Evolutionary conservation across 2,329 filamentous ascomycete species (phyloP).

Genomic region (Microcyclospora pomicola): DNA sequence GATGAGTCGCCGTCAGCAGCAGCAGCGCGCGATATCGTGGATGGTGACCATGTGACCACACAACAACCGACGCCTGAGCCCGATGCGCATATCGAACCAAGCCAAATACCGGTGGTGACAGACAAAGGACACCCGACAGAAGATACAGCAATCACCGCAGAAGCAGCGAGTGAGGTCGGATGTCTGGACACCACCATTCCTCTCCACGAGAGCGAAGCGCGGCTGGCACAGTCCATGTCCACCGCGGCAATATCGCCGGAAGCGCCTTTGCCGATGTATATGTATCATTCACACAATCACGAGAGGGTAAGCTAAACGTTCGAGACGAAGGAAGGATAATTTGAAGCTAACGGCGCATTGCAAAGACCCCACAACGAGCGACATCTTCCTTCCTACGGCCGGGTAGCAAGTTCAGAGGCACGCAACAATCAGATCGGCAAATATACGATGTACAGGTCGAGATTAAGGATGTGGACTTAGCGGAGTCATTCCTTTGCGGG

Average conservation of each 20-base stretch:
- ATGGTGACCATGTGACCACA: constrained; percentile 10
- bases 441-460: constrained; percentile 93
- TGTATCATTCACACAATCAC: constrained; percentile 14
- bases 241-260: constrained; percentile 12
- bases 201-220: constrained; percentile 15
- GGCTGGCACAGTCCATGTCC: constrained; percentile 17
- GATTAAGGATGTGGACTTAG: constrained; percentile 90
- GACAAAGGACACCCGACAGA: constrained; percentile 31
- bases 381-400: constrained; percentile 76
- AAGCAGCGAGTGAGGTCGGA: constrained; percentile 14
- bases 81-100: constrained; percentile 8
- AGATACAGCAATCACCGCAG: constrained; percentile 21
- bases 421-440: constrained; percentile 84
- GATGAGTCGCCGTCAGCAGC: not conserved
- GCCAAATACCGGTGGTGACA: constrained; percentile 3
- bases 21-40: not conserved
- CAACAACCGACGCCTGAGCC: constrained; percentile 20
- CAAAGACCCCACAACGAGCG: constrained; percentile 58
- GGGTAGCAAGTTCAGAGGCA: constrained; percentile 78
- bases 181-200: constrained; percentile 16
- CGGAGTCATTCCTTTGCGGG: constrained; percentile 85
- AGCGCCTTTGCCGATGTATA: constrained; percentile 13
- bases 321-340: not conserved
- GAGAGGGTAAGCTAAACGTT: constrained; percentile 10
- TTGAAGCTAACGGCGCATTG: not conserved